These are phyloP conservation scores for Euphrasia confusa DNA, from an alignment of 257 asterid genomes.

Conservation along the genomic window DNA sequence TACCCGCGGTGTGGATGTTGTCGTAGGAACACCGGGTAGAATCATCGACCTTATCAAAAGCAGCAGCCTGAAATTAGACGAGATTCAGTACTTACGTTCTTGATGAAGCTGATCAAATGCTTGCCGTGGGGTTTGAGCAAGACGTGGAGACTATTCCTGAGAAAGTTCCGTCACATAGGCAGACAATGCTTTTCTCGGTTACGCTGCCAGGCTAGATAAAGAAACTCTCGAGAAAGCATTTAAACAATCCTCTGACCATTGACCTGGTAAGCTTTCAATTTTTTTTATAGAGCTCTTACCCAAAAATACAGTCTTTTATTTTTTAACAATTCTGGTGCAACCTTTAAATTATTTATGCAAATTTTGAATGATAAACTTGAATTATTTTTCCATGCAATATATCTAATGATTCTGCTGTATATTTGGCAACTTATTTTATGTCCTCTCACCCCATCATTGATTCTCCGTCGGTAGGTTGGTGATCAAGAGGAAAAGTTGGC, in stretches of 20 bases:
- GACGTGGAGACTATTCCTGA: slow-evolving; percentile 76
- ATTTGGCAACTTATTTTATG: neutral
- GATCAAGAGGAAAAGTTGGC: slow-evolving; percentile 73
- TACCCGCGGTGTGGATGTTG: slow-evolving; percentile 86
- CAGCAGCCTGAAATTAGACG: slow-evolving; percentile 65
- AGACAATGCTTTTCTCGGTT: slow-evolving; percentile 98
- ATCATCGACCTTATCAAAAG: slow-evolving; percentile 76
- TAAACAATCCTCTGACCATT: slow-evolving; percentile 80
- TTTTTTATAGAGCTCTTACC: neutral
- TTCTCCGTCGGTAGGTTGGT: slow-evolving; percentile 52
- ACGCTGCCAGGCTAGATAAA: slow-evolving; percentile 98
- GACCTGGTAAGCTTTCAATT: slow-evolving; percentile 55
- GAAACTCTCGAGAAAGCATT: slow-evolving; percentile 68
- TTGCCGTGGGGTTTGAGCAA: slow-evolving; percentile 99
- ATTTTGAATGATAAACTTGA: no score
- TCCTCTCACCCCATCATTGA: slow-evolving; percentile 7
- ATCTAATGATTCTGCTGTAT: neutral
- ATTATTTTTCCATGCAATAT: neutral
- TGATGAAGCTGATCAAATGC: slow-evolving; percentile 99
- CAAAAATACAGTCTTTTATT: no score
- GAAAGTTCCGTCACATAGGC: slow-evolving; percentile 72
- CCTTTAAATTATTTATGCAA: neutral
- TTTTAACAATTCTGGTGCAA: no score
- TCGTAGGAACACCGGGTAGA: slow-evolving; percentile 98
- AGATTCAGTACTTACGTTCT: slow-evolving; percentile 86